Evolutionary conservation across 192 early-diverging fungal genomes (phyloP), one percentile per base, ranked within the genome.

Genomic region (Backusella westeae): DNA sequence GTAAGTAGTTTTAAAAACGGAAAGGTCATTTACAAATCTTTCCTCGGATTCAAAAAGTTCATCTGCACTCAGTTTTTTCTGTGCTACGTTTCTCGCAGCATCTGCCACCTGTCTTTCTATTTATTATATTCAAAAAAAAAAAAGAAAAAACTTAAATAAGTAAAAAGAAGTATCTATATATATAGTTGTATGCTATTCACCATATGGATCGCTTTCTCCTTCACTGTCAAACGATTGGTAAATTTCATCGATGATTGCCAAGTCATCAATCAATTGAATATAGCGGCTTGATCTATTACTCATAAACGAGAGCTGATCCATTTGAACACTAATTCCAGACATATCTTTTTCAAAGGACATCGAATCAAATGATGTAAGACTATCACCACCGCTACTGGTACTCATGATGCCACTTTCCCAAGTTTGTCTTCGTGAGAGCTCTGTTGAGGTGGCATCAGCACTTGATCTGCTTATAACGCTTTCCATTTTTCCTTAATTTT

Each of bases 1-100:
- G 41, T 72, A 72, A 14, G 49, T 19, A 4, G 21, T 17, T 23
- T 46, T 21, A 17, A 23, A 42, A 26, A 34, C 7, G 6, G 17
- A 26, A 26, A 49, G n/a, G 41, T 72, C 70, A 5, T 32, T 46
- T 14, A 46, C 19, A 44, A 46, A 42, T 36, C 39, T 36, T 46
- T n/a, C 32, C 32, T 72, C 70, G 10, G 70, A 29, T 29, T 52
- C 4, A 3, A 72, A 49, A 12, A 72, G 14, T 34, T 39, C 41
- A 26, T 72, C 39, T 26, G 44, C 42, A 46, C 39, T 32, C 38
- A 46, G 41, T 32, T 72, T 39, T 19, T 72, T 72, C 6, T 72
- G 38, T 26, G 42, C 44, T 32, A 72, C 70, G 44, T 72, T 49
- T 72, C 70, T 72, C 44, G 70, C 70, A 32, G 41, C 44, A 44